Percentiles rank a stretch among this genome's conserved stretches.
These are phyloP conservation scores for Gentiana straminea DNA, from an alignment of 257 asterid genomes.

Conservation along the genomic window DNA sequence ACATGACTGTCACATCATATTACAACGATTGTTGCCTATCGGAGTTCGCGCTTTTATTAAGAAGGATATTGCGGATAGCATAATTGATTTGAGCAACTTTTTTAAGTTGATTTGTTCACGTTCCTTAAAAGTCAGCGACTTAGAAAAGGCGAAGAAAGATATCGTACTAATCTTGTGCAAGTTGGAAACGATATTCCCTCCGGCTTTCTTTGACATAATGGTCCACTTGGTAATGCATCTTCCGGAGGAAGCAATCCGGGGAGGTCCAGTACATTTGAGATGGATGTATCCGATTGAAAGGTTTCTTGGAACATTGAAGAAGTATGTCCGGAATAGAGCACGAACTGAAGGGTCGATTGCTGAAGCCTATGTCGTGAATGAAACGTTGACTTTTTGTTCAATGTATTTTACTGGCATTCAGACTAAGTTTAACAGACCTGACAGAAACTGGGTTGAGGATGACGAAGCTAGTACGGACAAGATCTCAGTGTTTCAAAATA, in stretches of 20 bases:
- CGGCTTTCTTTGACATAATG: conserved; percentile 16
- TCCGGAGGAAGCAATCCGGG: conserved; percentile 3
- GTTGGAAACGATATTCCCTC: conserved; percentile 7
- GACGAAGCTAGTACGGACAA: too few species aligned
- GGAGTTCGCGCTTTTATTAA: too few species aligned
- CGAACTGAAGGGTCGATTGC: conserved; percentile 9
- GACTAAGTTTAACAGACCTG: background rate
- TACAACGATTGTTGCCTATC: too few species aligned
- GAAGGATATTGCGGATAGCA: too few species aligned
- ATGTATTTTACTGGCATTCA: background rate
- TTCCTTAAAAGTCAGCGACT: too few species aligned
- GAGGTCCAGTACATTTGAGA: background rate
- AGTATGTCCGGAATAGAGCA: background rate
- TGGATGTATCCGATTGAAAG: conserved; percentile 16
- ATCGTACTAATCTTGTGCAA: background rate
- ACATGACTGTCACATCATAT: background rate
- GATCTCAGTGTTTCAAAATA: too few species aligned
- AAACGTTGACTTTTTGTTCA: conserved; percentile 1
- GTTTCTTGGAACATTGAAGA: background rate
- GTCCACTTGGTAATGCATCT: conserved; percentile 9
- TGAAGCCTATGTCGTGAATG: background rate
- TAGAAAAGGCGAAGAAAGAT: background rate
- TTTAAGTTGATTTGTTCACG: too few species aligned
- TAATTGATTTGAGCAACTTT: too few species aligned
- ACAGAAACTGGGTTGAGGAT: too few species aligned